Conservation (phyloP, 1,139 yeast genomes). For the Scheffersomyces stambukii region DNA sequence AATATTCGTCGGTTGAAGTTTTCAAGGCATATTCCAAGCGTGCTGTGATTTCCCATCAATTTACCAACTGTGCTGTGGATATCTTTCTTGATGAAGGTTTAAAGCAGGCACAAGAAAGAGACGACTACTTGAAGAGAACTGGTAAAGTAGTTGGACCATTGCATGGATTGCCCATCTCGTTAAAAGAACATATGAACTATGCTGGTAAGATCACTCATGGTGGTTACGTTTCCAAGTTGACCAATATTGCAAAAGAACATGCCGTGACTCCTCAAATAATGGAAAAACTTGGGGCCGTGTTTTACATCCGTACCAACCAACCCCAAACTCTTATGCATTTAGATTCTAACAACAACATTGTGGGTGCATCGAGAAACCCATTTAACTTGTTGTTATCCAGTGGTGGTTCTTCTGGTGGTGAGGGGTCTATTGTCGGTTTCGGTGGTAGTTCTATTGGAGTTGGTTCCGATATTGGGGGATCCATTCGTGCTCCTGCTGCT, state of each 20-base stretch:
- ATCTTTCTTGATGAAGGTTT: constrained; percentile 33
- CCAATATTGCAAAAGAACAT: constrained; percentile 45
- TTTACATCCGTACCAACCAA: constrained; percentile 44
- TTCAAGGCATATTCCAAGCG: constrained; percentile 50
- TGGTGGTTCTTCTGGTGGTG: constrained; percentile 76
- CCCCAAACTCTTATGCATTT: constrained; percentile 50
- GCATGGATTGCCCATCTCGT: constrained; percentile 75
- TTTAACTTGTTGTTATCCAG: constrained; percentile 36
- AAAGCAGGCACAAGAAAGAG: constrained; percentile 30
- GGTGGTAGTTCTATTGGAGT: constrained; percentile 66
- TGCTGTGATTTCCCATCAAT: constrained; percentile 36
- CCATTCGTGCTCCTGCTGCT: constrained; percentile 74
- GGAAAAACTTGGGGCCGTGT: constrained; percentile 64
- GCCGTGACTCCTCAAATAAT: constrained; percentile 50
- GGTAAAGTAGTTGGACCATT: constrained; percentile 70
- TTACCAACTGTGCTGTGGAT: constrained; percentile 34
- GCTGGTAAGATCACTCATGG: constrained; percentile 58
- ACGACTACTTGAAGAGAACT: constrained; percentile 37
- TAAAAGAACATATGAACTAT: constrained; percentile 68
- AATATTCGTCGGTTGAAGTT: constrained; percentile 41
- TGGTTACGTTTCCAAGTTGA: constrained; percentile 55
- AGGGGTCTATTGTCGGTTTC: constrained; percentile 63
- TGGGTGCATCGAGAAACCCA: constrained; percentile 38
- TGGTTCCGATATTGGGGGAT: constrained; percentile 80
- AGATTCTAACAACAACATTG: constrained; percentile 38